A percentile compares a stretch with the other conserved stretches of the same genome.
phyloP scores from a whole-genome alignment of 768 basidiomycete genomes.

The Trametes cingulata region DNA sequence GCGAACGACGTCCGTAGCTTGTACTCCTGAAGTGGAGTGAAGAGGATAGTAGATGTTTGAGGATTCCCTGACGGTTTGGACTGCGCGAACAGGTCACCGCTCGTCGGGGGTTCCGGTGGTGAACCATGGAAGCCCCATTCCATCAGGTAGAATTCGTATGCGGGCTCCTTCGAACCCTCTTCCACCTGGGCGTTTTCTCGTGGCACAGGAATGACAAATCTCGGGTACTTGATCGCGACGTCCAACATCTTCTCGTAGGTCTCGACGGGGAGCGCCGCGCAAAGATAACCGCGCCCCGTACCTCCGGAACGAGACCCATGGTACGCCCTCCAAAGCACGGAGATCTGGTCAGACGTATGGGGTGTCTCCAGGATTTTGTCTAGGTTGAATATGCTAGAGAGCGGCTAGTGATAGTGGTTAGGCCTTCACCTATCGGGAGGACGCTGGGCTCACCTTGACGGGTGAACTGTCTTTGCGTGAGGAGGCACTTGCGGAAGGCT shows the following conservation, averaged over 20 bases:
- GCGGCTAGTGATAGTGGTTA: constrained; percentile 51
- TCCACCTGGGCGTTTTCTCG: constrained; percentile 40
- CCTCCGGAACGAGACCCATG: constrained; percentile 80
- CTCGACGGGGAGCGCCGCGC: constrained; percentile 74
- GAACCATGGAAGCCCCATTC: constrained; percentile 88
- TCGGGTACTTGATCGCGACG: constrained; percentile 64
- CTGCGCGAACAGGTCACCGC: constrained; percentile 45
- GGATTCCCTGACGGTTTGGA: constrained; percentile 43
- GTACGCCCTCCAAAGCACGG: constrained; percentile 86
- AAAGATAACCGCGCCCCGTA: constrained; percentile 82
- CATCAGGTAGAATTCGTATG: constrained; percentile 81
- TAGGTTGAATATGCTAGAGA: constrained; percentile 80
- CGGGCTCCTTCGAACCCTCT: constrained; percentile 36
- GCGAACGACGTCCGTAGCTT: constrained; percentile 82
- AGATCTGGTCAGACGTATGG: constrained; percentile 73
- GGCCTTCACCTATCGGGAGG: background rate
- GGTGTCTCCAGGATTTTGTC: constrained; percentile 63
- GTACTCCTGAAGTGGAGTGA: constrained; percentile 94
- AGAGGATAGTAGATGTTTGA: constrained; percentile 74
- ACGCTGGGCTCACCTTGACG: constrained; percentile 48
- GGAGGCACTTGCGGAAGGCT: background rate
- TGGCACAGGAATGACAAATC: constrained; percentile 83
- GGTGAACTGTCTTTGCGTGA: constrained; percentile 66
- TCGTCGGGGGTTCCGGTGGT: constrained; percentile 58
- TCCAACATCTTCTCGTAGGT: constrained; percentile 71